Conservation (phyloP, 208 protist genomes). For the Strigomonas oncopelti region DNA sequence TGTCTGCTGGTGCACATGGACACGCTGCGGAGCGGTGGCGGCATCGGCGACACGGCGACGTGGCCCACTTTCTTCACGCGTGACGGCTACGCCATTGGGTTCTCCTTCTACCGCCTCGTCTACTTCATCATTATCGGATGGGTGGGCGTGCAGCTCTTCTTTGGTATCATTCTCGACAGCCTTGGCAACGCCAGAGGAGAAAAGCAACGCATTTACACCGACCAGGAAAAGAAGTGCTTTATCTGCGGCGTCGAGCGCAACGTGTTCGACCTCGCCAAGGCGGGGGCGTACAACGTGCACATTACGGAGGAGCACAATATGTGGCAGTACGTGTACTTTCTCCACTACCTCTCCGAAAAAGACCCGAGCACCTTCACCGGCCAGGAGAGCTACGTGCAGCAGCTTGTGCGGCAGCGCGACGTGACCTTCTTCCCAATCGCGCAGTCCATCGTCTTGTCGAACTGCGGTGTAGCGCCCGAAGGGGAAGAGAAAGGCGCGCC, state of each 20-base stretch:
- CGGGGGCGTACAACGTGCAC: conserved; percentile 81
- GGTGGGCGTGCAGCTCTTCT: conserved; percentile 83
- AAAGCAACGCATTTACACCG: conserved; percentile 44
- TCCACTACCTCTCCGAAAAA: conserved; percentile 78
- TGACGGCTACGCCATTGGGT: conserved; percentile 72
- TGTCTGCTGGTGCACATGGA: conserved; percentile 77
- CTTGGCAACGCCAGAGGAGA: conserved; percentile 71
- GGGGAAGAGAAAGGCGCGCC: too few species aligned
- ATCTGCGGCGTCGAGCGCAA: conserved; percentile 87
- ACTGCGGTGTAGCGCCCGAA: too few species aligned
- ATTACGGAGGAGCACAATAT: conserved; percentile 91
- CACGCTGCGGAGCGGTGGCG: conserved; percentile 63
- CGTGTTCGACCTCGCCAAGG: conserved; percentile 67
- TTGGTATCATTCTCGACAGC: conserved; percentile 94
- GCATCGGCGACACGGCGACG: conserved; percentile 69
- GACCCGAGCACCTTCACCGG: conserved; percentile 62
- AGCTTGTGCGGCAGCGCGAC: conserved; percentile 37
- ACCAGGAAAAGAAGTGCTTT: conserved; percentile 89
- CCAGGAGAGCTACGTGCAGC: conserved; percentile 78
- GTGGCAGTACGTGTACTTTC: conserved; percentile 94
- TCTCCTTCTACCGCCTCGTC: conserved; percentile 87
- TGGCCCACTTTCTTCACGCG: conserved; percentile 48
- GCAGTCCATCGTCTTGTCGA: conserved; percentile 47
- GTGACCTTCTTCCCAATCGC: conserved; percentile 81
- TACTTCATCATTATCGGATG: conserved; percentile 84